These are phyloP conservation scores for Alternaria burnsii DNA, from an alignment of 2,329 filamentous ascomycete genomes.

Conservation along the genomic window DNA sequence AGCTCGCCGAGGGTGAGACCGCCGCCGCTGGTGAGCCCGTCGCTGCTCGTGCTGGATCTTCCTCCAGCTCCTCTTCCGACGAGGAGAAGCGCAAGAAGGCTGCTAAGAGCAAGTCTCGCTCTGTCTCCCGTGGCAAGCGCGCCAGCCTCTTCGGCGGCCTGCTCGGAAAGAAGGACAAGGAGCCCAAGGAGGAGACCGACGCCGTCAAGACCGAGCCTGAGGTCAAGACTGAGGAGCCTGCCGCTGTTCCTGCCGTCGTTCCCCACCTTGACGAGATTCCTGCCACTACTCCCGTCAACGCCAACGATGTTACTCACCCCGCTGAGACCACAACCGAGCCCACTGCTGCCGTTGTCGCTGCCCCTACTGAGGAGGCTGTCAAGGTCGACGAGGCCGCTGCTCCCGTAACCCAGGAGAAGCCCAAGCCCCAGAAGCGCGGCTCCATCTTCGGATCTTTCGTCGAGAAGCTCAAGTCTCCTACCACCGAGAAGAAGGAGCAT, in stretches of 20 bases:
- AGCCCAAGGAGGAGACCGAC: conserved; percentile 54
- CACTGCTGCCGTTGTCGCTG: conserved; percentile 21
- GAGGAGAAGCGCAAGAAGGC: conserved; percentile 58
- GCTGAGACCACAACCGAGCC: conserved; percentile 58
- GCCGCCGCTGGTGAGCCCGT: conserved; percentile 25
- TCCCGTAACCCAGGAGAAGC: conserved; percentile 51
- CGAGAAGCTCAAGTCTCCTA: conserved; percentile 64
- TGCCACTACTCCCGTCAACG: conserved; percentile 49
- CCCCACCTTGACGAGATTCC: conserved; percentile 43
- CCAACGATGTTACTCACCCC: conserved; percentile 37
- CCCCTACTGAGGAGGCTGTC: conserved; percentile 53
- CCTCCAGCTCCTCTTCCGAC: conserved; percentile 54
- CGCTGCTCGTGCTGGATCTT: conserved; percentile 49
- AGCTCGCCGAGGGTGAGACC: conserved; percentile 46
- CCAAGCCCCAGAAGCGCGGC: conserved; percentile 80
- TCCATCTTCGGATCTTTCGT: conserved; percentile 82
- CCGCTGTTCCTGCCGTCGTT: conserved; percentile 42
- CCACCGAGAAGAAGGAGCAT: conserved; percentile 73
- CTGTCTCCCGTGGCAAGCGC: conserved; percentile 65
- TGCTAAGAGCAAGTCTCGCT: conserved; percentile 67
- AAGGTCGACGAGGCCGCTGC: conserved; percentile 55
- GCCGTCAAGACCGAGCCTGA: conserved; percentile 46
- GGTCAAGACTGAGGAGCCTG: conserved; percentile 40
- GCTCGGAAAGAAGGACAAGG: conserved; percentile 68
- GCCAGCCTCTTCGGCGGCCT: conserved; percentile 66